Conservation (phyloP, 768 basidiomycete genomes). For the Tricholomella constricta region DNA sequence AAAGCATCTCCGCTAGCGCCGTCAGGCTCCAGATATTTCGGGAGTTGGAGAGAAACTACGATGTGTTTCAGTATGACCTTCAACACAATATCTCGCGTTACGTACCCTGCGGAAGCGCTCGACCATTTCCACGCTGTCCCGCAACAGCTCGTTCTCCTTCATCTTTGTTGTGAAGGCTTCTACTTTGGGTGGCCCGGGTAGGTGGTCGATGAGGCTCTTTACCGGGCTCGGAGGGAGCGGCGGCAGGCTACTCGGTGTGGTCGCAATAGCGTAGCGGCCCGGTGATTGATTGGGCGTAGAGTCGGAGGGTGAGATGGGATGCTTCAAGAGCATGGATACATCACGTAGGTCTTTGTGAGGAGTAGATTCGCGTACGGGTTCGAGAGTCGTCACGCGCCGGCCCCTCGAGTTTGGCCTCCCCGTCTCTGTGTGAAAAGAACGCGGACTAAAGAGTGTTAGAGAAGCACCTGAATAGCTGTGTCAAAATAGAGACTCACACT, state of each 20-base stretch:
- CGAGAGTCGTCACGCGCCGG: conserved; percentile 33
- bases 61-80: conserved; percentile 6
- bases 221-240: conserved; percentile 41
- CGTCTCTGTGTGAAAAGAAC: not conserved
- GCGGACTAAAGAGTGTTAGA: conserved; percentile 9
- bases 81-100: conserved; percentile 7
- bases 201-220: conserved; percentile 40
- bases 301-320: conserved; percentile 41
- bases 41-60: conserved; percentile 65
- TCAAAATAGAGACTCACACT: not conserved
- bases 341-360: conserved; percentile 52
- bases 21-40: conserved; percentile 61
- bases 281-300: conserved; percentile 28
- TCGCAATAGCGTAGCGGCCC: conserved; percentile 17
- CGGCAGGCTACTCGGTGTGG: conserved; percentile 41
- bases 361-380: conserved; percentile 47
- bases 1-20: conserved; percentile 53
- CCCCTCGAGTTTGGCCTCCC: conserved; percentile 12
- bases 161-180: conserved; percentile 33
- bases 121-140: conserved; percentile 38
- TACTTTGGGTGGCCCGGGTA: conserved; percentile 31
- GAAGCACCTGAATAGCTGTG: not conserved
- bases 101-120: conserved; percentile 39
- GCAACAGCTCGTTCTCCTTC: conserved; percentile 36
- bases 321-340: conserved; percentile 55